Percentiles rank a stretch among this genome's conserved stretches.
These are phyloP conservation scores for Orbilia oligospora DNA, from an alignment of 2,329 filamentous ascomycete genomes.

Conservation along the genomic window DNA sequence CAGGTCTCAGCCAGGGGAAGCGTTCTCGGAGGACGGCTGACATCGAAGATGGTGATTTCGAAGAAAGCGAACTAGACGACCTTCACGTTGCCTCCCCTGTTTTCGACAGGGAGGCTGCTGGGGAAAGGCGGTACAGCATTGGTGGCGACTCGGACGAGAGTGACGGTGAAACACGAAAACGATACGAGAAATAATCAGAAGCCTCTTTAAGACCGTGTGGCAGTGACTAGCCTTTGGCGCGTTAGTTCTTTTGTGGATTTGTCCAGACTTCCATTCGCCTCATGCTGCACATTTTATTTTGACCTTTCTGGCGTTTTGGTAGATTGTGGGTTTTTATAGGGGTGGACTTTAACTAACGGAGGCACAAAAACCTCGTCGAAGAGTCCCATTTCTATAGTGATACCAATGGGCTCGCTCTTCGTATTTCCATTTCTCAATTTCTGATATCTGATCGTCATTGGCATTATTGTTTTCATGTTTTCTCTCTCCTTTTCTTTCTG, in stretches of 20 bases:
- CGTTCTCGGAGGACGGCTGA: slow-evolving; percentile 70
- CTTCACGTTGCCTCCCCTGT: slow-evolving; percentile 72
- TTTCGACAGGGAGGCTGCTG: slow-evolving; percentile 65
- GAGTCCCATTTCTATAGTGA: background rate
- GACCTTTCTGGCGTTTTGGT: slow-evolving; percentile 39
- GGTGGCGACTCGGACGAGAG: slow-evolving; percentile 73
- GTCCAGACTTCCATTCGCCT: background rate
- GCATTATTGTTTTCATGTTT: background rate
- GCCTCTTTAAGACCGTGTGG: background rate
- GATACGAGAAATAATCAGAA: slow-evolving; percentile 37
- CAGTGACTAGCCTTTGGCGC: slow-evolving; percentile 18
- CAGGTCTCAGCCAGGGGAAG: slow-evolving; percentile 68
- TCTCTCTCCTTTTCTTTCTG: background rate
- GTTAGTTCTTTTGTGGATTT: slow-evolving; percentile 4
- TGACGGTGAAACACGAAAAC: slow-evolving; percentile 37
- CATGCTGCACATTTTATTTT: background rate
- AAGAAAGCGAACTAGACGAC: slow-evolving; percentile 77
- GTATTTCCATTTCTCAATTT: background rate
- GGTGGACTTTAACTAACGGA: slow-evolving; percentile 12
- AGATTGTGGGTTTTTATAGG: slow-evolving; percentile 29
- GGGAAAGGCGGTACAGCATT: slow-evolving; percentile 72
- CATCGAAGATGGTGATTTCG: slow-evolving; percentile 76
- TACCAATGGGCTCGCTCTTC: background rate
- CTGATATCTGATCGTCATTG: background rate
- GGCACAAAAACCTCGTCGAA: slow-evolving; percentile 3